Evolutionary conservation across 306 rosid species (phyloP).

Genomic region (Acmispon strigosus): DNA sequence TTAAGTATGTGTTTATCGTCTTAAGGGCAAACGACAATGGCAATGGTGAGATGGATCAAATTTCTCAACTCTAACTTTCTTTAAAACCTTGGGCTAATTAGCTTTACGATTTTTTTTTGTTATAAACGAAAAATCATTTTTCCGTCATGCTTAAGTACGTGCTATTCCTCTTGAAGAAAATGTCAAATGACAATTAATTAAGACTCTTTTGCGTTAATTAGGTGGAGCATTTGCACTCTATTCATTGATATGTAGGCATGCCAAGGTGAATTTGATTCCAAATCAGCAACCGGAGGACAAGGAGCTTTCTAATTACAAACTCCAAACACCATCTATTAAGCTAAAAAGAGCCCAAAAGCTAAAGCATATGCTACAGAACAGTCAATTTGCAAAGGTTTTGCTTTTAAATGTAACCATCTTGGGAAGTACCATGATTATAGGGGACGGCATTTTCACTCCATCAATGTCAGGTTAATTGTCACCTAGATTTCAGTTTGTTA

Average conservation of each 20-base stretch:
- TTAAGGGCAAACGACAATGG: neutral
- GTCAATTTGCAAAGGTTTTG: slow-evolving; percentile 13
- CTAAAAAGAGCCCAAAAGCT: slow-evolving; percentile 24
- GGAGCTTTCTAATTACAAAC: slow-evolving; percentile 46
- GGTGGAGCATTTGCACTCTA: slow-evolving; percentile 73
- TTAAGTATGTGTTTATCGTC: neutral
- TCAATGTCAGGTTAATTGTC: slow-evolving; percentile 66
- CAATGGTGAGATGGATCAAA: neutral
- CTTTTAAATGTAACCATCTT: slow-evolving; percentile 39
- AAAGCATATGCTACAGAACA: slow-evolving; percentile 39
- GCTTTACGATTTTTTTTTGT: no score
- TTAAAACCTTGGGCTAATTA: no score
- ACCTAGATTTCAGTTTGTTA: no score
- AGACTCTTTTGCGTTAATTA: neutral
- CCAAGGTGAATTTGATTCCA: slow-evolving; percentile 44
- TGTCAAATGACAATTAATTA: neutral
- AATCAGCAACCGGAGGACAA: slow-evolving; percentile 60
- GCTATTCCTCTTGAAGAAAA: no score
- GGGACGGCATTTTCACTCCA: slow-evolving; percentile 74
- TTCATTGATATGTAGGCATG: slow-evolving; percentile 45
- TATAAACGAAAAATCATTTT: no score
- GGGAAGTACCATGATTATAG: slow-evolving; percentile 70
- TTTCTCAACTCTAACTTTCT: no score
- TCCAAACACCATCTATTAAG: slow-evolving; percentile 26
- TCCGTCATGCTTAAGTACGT: no score